Evolutionary conservation across 768 basidiomycete genomes (phyloP).

Genomic region (Psilocybe cyanescens): DNA sequence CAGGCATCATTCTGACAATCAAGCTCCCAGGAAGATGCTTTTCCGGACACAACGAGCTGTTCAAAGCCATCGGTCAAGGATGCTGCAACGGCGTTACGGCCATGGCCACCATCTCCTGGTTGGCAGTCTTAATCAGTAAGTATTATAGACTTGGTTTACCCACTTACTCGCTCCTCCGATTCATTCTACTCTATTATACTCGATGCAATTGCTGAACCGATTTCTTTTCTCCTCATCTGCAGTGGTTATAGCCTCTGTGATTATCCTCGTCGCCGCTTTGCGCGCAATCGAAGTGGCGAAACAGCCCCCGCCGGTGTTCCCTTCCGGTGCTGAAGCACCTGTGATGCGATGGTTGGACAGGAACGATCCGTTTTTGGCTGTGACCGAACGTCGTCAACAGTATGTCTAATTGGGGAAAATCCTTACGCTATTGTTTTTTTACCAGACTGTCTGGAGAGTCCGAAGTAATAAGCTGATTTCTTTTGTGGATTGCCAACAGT

Average conservation of each 20-base stretch:
- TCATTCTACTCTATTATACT: neutral
- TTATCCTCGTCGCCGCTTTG: constrained; percentile 28
- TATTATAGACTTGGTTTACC: neutral
- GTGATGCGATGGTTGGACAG: constrained; percentile 36
- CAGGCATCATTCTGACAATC: constrained; percentile 27
- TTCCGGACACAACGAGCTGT: constrained; percentile 25
- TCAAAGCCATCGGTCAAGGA: constrained; percentile 25
- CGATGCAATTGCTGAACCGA: no score
- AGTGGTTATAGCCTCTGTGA: constrained; percentile 30
- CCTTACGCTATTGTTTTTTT: no score
- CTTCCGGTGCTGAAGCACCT: constrained; percentile 28
- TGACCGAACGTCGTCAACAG: constrained; percentile 17
- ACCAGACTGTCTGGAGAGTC: neutral
- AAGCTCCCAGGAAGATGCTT: constrained; percentile 31
- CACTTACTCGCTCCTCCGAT: neutral
- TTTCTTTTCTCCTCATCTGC: neutral
- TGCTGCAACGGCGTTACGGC: constrained; percentile 29
- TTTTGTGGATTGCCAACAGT: neutral
- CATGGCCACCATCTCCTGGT: constrained; percentile 31
- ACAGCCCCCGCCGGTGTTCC: constrained; percentile 33
- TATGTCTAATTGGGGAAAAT: constrained; percentile 2
- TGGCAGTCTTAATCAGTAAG: constrained; percentile 29
- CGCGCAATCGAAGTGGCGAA: constrained; percentile 29
- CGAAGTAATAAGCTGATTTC: no score
- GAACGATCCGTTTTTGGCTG: constrained; percentile 26